These are phyloP conservation scores for Penicillium sp. DNA, from an alignment of 2,329 filamentous ascomycete species.

Conservation along the genomic window DNA sequence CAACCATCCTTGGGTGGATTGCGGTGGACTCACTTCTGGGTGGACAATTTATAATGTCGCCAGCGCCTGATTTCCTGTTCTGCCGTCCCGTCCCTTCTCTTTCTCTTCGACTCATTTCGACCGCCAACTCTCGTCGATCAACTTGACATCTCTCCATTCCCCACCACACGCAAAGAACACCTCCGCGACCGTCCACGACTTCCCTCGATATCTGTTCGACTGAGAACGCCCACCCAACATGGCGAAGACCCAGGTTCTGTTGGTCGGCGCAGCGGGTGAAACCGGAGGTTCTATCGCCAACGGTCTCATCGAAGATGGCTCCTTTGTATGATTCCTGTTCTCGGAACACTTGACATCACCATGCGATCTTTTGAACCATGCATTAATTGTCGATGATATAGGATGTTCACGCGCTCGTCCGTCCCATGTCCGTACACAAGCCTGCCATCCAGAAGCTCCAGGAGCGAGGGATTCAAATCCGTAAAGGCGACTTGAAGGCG, in stretches of 20 bases:
- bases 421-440: constrained; percentile 54
- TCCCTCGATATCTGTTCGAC: not conserved
- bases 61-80: constrained; percentile 30
- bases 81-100: constrained; percentile 15
- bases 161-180: no score
- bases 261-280: constrained; percentile 47
- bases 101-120: constrained; percentile 9
- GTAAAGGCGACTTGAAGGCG: constrained; percentile 49
- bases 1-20: constrained; percentile 31
- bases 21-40: not conserved
- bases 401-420: constrained; percentile 55
- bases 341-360: not conserved
- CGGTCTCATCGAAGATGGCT: constrained; percentile 39
- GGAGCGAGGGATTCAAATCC: constrained; percentile 50
- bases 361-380: constrained; percentile 6
- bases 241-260: constrained; percentile 42
- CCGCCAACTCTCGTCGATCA: not conserved
- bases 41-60: constrained; percentile 40
- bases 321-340: constrained; percentile 25
- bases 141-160: constrained; percentile 1
- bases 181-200: not conserved
- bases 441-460: constrained; percentile 47
- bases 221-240: constrained; percentile 30
- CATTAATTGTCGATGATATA: constrained; percentile 23
- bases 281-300: constrained; percentile 46